Base-by-base conservation (phyloP, 140 eudicot species). In the Oenanthe javanica region DNA sequence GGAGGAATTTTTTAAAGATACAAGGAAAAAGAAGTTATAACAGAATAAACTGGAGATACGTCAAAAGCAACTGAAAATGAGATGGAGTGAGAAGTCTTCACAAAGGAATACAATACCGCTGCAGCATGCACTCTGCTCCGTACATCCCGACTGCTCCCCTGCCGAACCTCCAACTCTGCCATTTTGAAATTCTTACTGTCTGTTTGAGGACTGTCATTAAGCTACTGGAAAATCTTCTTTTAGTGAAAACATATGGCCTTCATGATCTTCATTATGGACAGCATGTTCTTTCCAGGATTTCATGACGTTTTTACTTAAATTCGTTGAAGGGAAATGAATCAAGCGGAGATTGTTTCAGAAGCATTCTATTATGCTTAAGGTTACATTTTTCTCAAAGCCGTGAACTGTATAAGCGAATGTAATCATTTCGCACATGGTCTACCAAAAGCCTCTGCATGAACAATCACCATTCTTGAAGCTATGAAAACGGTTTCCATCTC, bases 161-260 rank as follows among this genome's bases (percentile, higher is more conserved):
- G 90, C 92, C 13, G 86, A 72, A 64, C 93, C 95, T 84, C 89
- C 83, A 75, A 90, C 81, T 82, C 88, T 86, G 72, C 27, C 86
- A 64, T 73, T 84, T 10, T 63, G n/a, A 18, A 51, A 72, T 54
- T 85, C 61, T 40, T 76, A 72, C 91, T 86, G 46, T 84, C 83
- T 49, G 86, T 50, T 79, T 66, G 69, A 19, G 47, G 59, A 38
- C 67, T 15, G 11, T 74, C 82, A 31, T 67, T 80, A 12, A 64
- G 61, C 55, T 51, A 81, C 77, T 84, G 55, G 16, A 79, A 82
- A 46, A 14, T 72, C 11, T 19, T 72, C 52, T 72, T 7, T 1
- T 43, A 11, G 76, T 19, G 27, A 72, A 72, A 42, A 49, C 77
- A 72, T 19, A 16, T 9, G 52, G 25, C 45, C 51, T 72, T 72